Conservation (phyloP, 352 stramenopile species). For the Globisporangium mamillatum region DNA sequence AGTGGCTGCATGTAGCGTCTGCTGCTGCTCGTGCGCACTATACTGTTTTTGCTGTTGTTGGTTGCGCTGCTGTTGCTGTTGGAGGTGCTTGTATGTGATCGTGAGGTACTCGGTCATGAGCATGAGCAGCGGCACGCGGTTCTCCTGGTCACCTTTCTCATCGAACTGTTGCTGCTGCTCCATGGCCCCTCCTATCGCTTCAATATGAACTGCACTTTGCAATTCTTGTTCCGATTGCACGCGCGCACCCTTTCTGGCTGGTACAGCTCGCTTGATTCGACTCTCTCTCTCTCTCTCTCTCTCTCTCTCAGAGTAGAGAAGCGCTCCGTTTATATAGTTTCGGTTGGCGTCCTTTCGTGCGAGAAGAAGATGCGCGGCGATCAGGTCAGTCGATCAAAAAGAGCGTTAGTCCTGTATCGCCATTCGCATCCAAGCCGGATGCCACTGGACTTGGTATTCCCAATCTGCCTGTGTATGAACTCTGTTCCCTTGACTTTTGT, state of each 20-base stretch:
- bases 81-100: slow-evolving; percentile 28
- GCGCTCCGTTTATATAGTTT: background rate
- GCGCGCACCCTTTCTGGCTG: background rate
- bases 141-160: background rate
- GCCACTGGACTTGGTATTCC: too few relatives aligned
- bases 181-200: background rate
- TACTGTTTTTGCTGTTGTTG: background rate
- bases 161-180: slow-evolving; percentile 2
- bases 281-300: too few relatives aligned
- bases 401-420: background rate
- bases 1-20: background rate
- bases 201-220: background rate
- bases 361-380: slow-evolving; percentile 1
- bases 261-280: too few relatives aligned
- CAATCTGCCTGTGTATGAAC: too few relatives aligned
- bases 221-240: slow-evolving; percentile 3
- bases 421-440: background rate
- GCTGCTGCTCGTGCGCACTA: background rate
- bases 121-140: slow-evolving; percentile 15
- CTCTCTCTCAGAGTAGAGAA: background rate
- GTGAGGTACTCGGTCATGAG: slow-evolving; percentile 27
- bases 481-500: too few relatives aligned
- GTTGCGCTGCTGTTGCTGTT: background rate
- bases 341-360: slow-evolving; percentile 6
- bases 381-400: background rate